A percentile compares a stretch with the other conserved stretches of the same genome.
Conservation (phyloP, 441 rosid genomes). For the Euphorbia celastroides region DNA sequence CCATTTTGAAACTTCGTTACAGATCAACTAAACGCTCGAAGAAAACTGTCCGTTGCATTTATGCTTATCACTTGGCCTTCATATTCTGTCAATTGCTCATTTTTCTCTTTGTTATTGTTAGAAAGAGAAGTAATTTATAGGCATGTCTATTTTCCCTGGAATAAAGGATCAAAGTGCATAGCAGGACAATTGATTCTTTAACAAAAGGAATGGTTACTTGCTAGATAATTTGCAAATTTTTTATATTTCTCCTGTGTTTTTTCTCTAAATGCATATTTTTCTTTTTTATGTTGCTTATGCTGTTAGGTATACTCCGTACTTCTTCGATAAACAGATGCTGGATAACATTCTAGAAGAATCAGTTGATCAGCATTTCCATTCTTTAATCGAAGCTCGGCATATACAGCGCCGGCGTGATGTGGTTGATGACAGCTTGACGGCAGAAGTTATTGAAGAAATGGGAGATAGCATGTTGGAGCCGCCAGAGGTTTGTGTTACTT, state of each 20-base stretch:
- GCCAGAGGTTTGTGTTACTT: constrained; percentile 55
- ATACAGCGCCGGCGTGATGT: constrained; percentile 75
- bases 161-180: background rate
- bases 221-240: background rate
- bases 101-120: background rate
- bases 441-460: constrained; percentile 88
- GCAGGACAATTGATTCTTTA: background rate
- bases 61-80: background rate
- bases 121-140: background rate
- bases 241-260: background rate
- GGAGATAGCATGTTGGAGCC: constrained; percentile 86
- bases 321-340: constrained; percentile 85
- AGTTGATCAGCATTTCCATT: constrained; percentile 85
- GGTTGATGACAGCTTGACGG: constrained; percentile 64
- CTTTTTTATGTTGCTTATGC: background rate
- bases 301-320: constrained; percentile 89
- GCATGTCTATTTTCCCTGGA: background rate
- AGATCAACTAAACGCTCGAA: background rate
- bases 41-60: background rate
- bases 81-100: background rate
- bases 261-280: background rate
- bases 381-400: constrained; percentile 83
- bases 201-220: background rate
- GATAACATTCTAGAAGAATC: constrained; percentile 96
- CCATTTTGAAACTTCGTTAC: too few species aligned